Conservation (phyloP, 768 basidiomycete genomes). For the Mycena latifolia region DNA sequence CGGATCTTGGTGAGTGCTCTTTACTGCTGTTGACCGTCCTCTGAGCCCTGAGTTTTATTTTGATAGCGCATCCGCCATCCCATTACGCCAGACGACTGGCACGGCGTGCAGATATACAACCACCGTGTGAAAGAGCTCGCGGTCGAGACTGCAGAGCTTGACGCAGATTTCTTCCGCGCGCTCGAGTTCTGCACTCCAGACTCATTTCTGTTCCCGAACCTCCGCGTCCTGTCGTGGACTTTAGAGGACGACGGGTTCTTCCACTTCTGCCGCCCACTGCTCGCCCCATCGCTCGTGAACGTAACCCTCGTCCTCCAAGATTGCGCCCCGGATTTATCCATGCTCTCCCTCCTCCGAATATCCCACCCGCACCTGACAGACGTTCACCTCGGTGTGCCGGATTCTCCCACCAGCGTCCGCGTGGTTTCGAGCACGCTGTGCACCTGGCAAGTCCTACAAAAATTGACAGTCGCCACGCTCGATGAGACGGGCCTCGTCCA, state of each 20-base stretch:
- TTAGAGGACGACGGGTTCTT: slow-evolving; percentile 7
- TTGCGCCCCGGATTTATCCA: neutral
- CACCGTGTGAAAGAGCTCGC: neutral
- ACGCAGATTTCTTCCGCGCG: neutral
- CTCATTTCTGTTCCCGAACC: neutral
- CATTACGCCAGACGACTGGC: neutral
- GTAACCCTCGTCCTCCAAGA: neutral
- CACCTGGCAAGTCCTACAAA: neutral
- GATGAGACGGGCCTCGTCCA: neutral
- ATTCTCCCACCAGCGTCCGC: neutral
- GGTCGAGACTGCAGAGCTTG: no score
- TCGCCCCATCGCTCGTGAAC: neutral
- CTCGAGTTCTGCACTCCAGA: neutral
- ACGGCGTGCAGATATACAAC: neutral
- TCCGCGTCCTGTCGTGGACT: neutral
- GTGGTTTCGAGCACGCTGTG: neutral
- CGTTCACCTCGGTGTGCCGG: neutral
- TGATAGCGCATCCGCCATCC: neutral
- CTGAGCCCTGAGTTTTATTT: neutral
- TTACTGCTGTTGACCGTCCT: neutral
- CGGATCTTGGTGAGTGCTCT: neutral
- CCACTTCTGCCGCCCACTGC: slow-evolving; percentile 1
- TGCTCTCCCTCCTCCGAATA: neutral
- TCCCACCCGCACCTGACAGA: slow-evolving; percentile 1
- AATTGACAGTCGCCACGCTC: neutral